phyloP scores from a whole-genome alignment of 1,139 yeast genomes.

The Arxiozyma bovina region DNA sequence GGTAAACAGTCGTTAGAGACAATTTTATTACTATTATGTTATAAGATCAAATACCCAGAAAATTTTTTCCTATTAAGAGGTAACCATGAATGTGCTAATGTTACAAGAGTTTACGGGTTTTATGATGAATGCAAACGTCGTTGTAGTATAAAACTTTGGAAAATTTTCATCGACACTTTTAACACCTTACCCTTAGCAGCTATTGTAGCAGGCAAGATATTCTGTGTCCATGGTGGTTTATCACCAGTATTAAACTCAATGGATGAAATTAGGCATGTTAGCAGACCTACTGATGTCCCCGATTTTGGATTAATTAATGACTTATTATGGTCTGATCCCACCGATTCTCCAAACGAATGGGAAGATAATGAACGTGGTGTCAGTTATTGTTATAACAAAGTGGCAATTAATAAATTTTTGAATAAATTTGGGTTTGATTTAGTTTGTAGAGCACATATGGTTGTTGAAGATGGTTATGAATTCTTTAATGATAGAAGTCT shows the following conservation, averaged over 20 bases:
- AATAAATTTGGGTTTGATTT: conserved; percentile 84
- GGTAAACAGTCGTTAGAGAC: conserved; percentile 94
- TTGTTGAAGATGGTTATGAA: conserved; percentile 96
- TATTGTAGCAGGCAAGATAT: conserved; percentile 89
- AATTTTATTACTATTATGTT: conserved; percentile 71
- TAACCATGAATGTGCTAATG: conserved; percentile 95
- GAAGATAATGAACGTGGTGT: conserved; percentile 98
- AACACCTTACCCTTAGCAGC: conserved; percentile 93
- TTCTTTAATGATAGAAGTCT: conserved; percentile 88
- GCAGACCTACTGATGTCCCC: conserved; percentile 94
- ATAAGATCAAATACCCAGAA: conserved; percentile 92
- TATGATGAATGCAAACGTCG: conserved; percentile 96
- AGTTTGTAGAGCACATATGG: conserved; percentile 97
- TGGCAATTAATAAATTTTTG: conserved; percentile 84
- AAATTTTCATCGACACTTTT: conserved; percentile 83
- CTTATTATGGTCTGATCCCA: conserved; percentile 92
- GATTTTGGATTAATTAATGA: conserved; percentile 91
- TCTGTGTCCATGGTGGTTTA: conserved; percentile 95
- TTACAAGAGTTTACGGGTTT: conserved; percentile 90
- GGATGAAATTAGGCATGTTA: conserved; percentile 86
- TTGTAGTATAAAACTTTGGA: conserved; percentile 89
- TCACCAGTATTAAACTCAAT: conserved; percentile 83
- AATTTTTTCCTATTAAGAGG: conserved; percentile 89
- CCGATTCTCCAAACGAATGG: conserved; percentile 93
- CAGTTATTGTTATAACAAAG: conserved; percentile 87